Conservation (phyloP, 2,329 filamentous ascomycete genomes). For the Hypoxylon sp. region DNA sequence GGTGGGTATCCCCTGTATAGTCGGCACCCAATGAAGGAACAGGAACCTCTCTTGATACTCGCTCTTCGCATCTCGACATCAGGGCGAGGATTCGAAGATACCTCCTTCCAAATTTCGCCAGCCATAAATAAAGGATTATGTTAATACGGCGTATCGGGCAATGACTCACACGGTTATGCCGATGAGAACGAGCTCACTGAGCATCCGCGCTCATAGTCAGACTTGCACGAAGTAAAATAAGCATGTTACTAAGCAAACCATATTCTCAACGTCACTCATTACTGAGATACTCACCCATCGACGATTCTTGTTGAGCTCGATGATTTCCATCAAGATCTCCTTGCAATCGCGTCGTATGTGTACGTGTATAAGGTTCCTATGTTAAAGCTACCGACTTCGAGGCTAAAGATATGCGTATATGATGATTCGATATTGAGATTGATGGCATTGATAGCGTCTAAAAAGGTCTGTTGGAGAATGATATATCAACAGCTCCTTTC, state of each 20-base stretch:
- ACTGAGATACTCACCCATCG: not conserved
- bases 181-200: not conserved
- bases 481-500: too few relatives aligned
- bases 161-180: constrained; percentile 9
- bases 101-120: not conserved
- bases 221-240: not conserved
- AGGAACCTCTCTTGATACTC: not conserved
- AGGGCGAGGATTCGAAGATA: constrained; percentile 8
- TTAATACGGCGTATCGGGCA: not conserved
- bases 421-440: too few relatives aligned
- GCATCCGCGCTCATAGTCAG: not conserved
- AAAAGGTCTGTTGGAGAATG: too few relatives aligned
- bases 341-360: too few relatives aligned
- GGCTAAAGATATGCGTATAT: too few relatives aligned
- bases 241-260: constrained; percentile 3
- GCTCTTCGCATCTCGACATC: constrained; percentile 25
- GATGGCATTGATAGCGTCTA: too few relatives aligned
- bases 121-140: not conserved
- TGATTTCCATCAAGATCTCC: too few relatives aligned
- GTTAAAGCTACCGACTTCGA: too few relatives aligned
- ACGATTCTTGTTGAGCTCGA: too few relatives aligned
- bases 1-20: constrained; percentile 4
- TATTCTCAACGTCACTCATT: not conserved
- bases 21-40: constrained; percentile 12
- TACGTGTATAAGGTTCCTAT: too few relatives aligned